These are phyloP conservation scores for Didymella exigua DNA, from an alignment of 2,329 filamentous ascomycete species.

Conservation along the genomic window DNA sequence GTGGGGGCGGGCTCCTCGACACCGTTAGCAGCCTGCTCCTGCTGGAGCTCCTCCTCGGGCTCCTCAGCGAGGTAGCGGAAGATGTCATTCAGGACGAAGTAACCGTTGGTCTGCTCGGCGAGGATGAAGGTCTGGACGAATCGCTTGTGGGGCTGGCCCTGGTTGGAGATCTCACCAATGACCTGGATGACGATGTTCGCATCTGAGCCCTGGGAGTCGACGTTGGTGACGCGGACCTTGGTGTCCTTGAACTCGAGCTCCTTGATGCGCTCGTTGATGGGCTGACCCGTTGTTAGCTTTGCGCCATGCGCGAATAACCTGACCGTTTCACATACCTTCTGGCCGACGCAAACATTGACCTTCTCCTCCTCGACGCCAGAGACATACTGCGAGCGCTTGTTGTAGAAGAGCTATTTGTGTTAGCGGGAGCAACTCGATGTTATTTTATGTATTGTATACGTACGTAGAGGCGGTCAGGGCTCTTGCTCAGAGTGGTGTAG, in stretches of 20 bases:
- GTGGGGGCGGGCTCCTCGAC: constrained; percentile 50
- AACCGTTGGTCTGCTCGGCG: constrained; percentile 92
- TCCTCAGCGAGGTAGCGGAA: constrained; percentile 91
- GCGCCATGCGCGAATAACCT: background rate
- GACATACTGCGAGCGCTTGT: constrained; percentile 93
- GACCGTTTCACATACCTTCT: constrained; percentile 67
- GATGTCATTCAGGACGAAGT: constrained; percentile 98
- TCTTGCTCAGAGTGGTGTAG: constrained; percentile 96
- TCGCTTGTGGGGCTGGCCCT: constrained; percentile 86
- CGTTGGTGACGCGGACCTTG: constrained; percentile 97
- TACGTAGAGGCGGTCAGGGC: constrained; percentile 85
- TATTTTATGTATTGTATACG: constrained; percentile 22
- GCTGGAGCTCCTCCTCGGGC: constrained; percentile 64
- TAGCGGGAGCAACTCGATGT: constrained; percentile 20
- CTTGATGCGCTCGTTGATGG: constrained; percentile 94
- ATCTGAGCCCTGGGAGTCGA: constrained; percentile 91
- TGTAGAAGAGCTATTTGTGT: constrained; percentile 76
- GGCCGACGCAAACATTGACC: constrained; percentile 82
- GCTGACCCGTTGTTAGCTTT: constrained; percentile 56
- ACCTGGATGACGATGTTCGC: constrained; percentile 97
- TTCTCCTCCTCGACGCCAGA: constrained; percentile 90
- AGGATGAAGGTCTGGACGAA: constrained; percentile 98
- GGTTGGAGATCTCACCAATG: constrained; percentile 97
- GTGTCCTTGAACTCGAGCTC: constrained; percentile 92
- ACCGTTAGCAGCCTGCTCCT: constrained; percentile 45